Percentiles rank a stretch among this genome's conserved stretches.
Evolutionary conservation across 176 grass and related monocot species (phyloP).

Genomic region (Musa beccarii): DNA sequence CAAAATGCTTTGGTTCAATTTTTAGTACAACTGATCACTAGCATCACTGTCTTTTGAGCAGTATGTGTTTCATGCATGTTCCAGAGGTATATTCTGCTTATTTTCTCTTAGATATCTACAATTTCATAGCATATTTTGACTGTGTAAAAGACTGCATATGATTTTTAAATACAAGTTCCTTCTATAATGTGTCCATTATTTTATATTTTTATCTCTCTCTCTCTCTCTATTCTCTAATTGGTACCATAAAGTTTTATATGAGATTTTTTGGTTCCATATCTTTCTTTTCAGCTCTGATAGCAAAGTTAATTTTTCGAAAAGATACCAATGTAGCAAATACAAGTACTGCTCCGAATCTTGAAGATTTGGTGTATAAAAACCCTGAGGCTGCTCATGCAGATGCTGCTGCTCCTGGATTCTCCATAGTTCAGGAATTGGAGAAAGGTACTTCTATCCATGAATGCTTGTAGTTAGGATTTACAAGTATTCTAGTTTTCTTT

Average conservation of each 20-base stretch:
- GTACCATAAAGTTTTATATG: background rate
- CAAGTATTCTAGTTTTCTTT: background rate
- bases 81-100: no score
- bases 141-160: no score
- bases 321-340: constrained; percentile 30
- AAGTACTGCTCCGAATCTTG: constrained; percentile 27
- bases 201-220: background rate
- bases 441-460: constrained; percentile 15
- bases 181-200: background rate
- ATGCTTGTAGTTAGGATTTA: background rate
- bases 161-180: no score
- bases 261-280: background rate
- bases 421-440: constrained; percentile 7
- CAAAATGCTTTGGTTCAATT: no score
- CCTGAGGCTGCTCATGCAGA: constrained; percentile 15
- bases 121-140: no score
- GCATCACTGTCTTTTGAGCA: no score
- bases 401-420: constrained; percentile 17
- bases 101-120: no score
- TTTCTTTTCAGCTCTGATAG: constrained; percentile 39
- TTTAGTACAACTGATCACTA: no score
- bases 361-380: constrained; percentile 17
- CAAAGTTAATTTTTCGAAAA: constrained; percentile 34
- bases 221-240: background rate
- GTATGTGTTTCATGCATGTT: no score